Base-by-base conservation (phyloP, 768 basidiomycete species). In the Rhodocollybia butyracea region DNA sequence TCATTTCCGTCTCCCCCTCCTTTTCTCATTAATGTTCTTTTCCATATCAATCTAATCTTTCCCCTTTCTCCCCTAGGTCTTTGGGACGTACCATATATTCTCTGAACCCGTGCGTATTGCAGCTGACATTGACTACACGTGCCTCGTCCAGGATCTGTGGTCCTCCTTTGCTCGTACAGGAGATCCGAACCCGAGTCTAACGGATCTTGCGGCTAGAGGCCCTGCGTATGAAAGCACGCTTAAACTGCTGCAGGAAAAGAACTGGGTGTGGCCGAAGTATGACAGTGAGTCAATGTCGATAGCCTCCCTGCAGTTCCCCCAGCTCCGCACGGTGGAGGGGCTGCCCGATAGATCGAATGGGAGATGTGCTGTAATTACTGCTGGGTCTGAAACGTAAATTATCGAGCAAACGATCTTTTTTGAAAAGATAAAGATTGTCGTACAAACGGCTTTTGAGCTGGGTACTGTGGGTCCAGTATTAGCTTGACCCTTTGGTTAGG, bases 41-140 rank as follows among this genome's bases (percentile, higher is more conserved):
- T 48, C 42, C 17, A n/a, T 39, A 24, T 21, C 36, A 8, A 46
- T 30, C 40, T 54, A 24, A 30, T 41, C 41, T 41, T 30, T 24
- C 10, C 43, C 4, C 30, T 22, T n/a, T 27, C 21, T 3, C 32
- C 30, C 30, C 1, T 40, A 61, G 60, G 58, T 61, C n/a, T 62
- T 60, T 32, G 59, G 59, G 47, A 60, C 61, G 7, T 60, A 62
- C 45, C 51, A 62, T 52, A 58, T 62, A 31, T 62, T 62, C 57
- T 54, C 36, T 46, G 56, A 62, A 27, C 61, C 61, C 11, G 29
- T 60, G 19, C 59, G 61, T 21, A 58, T 57, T 19, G 26, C 27
- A 21, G 56, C 42, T 39, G 61, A 62, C 40, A 58, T 62, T 36
- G 45, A 11, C 3, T 54, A 45, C 42, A 54, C 53, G 32, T 34